These are phyloP conservation scores for Solanum raphanifolium DNA, from an alignment of 257 asterid species.

Conservation along the genomic window DNA sequence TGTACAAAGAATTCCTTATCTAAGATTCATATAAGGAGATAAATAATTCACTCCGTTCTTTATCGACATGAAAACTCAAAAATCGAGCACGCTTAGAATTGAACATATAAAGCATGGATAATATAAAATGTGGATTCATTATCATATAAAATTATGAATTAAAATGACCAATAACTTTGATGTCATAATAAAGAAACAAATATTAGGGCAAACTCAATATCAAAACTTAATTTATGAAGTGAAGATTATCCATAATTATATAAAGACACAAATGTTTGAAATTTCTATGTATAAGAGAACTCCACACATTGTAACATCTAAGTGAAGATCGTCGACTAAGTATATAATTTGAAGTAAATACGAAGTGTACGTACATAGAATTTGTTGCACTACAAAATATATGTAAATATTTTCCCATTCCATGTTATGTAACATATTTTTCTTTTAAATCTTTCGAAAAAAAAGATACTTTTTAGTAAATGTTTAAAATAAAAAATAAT, in stretches of 20 bases:
- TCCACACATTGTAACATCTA: not conserved
- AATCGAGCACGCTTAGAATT: not conserved
- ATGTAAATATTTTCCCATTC: not conserved
- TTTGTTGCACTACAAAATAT: not conserved
- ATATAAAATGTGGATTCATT: not conserved
- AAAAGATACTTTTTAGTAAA: not conserved
- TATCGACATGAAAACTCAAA: not conserved
- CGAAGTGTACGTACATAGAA: not conserved
- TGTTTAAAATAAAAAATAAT: no score
- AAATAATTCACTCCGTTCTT: not conserved
- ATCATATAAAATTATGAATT: not conserved
- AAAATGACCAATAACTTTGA: not conserved
- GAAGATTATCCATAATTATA: not conserved
- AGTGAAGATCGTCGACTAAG: not conserved
- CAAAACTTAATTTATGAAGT: not conserved
- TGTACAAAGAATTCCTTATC: not conserved
- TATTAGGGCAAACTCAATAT: not conserved
- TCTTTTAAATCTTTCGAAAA: not conserved
- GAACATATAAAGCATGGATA: not conserved
- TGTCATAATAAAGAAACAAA: not conserved
- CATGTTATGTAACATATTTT: not conserved
- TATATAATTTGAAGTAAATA: not conserved
- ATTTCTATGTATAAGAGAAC: not conserved
- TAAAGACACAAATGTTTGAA: not conserved
- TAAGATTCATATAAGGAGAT: not conserved